These are phyloP conservation scores for Aspergillus wentii DNA, from an alignment of 495 filamentous ascomycete genomes.

Conservation along the genomic window DNA sequence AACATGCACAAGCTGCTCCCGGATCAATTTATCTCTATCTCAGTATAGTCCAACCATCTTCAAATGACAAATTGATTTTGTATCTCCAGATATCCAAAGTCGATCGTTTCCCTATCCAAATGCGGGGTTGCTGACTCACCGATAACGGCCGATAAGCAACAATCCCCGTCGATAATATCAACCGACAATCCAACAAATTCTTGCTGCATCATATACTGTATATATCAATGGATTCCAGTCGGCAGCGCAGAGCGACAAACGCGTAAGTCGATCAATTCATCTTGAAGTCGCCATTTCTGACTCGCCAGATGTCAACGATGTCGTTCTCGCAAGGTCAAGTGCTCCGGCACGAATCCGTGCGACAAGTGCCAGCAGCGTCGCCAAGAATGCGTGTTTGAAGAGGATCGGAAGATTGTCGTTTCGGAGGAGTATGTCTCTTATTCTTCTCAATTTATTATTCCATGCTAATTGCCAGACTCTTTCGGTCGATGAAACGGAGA, in stretches of 20 bases:
- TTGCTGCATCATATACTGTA: no score
- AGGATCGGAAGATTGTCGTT: slow-evolving; percentile 28
- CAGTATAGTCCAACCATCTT: no score
- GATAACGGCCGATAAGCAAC: no score
- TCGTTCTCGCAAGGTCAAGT: slow-evolving; percentile 29
- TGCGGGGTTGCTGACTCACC: slow-evolving; percentile 11
- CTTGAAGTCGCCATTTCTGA: slow-evolving; percentile 1
- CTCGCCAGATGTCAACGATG: slow-evolving; percentile 22
- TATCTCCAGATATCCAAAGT: no score
- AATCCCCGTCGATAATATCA: no score
- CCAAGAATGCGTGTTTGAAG: slow-evolving; percentile 22
- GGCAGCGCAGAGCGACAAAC: no score
- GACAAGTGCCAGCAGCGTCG: slow-evolving; percentile 23
- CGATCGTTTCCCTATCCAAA: neutral
- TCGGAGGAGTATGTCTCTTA: slow-evolving; percentile 17
- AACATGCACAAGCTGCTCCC: no score
- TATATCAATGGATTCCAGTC: no score
- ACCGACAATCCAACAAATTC: no score
- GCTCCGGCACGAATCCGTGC: slow-evolving; percentile 25
- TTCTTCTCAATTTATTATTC: neutral
- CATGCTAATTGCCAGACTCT: slow-evolving; percentile 5
- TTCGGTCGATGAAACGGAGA: slow-evolving; percentile 16
- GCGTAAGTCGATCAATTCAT: slow-evolving; percentile 8
- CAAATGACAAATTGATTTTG: no score
- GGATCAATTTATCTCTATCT: no score